Percentiles rank a stretch among this genome's conserved stretches.
These are phyloP conservation scores for Meira miltonrushii DNA, from an alignment of 1,284 basidiomycete genomes.

Conservation along the genomic window DNA sequence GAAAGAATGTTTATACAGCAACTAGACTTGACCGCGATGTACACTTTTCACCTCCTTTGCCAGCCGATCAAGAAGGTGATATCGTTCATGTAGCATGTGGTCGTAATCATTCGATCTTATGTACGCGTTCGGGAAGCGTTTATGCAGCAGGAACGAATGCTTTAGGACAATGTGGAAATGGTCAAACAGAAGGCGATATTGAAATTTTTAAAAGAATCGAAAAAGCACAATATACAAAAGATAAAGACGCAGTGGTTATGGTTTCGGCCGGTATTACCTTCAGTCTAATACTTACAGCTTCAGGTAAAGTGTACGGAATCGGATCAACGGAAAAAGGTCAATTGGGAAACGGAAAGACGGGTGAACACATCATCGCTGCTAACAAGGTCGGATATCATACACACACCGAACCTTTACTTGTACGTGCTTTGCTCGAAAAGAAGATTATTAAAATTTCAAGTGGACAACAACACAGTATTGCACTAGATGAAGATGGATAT, in stretches of 20 bases:
- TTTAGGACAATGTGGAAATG: constrained; percentile 77
- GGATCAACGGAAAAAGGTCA: constrained; percentile 91
- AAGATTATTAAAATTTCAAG: constrained; percentile 74
- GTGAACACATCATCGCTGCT: constrained; percentile 76
- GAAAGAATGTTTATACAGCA: constrained; percentile 61
- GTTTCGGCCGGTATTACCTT: constrained; percentile 78
- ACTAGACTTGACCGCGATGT: constrained; percentile 51
- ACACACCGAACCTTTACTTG: constrained; percentile 66
- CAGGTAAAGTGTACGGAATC: constrained; percentile 77
- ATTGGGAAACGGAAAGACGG: constrained; percentile 81
- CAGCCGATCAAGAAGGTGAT: constrained; percentile 61
- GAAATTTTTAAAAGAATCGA: constrained; percentile 63
- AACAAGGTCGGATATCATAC: constrained; percentile 77
- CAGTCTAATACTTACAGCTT: constrained; percentile 71
- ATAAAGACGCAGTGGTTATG: constrained; percentile 63
- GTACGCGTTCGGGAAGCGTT: constrained; percentile 72
- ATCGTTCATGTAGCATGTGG: constrained; percentile 80
- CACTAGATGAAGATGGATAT: constrained; percentile 67
- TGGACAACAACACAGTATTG: constrained; percentile 79
- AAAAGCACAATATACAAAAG: constrained; percentile 56
- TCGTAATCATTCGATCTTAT: constrained; percentile 72
- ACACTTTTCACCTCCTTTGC: constrained; percentile 53
- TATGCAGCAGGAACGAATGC: constrained; percentile 80
- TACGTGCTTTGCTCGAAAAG: constrained; percentile 66
- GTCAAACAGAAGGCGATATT: constrained; percentile 58